Percentiles rank a stretch among this genome's conserved stretches.
phyloP scores from a whole-genome alignment of 2,329 filamentous ascomycete genomes.

The Calonectria honghensis region DNA sequence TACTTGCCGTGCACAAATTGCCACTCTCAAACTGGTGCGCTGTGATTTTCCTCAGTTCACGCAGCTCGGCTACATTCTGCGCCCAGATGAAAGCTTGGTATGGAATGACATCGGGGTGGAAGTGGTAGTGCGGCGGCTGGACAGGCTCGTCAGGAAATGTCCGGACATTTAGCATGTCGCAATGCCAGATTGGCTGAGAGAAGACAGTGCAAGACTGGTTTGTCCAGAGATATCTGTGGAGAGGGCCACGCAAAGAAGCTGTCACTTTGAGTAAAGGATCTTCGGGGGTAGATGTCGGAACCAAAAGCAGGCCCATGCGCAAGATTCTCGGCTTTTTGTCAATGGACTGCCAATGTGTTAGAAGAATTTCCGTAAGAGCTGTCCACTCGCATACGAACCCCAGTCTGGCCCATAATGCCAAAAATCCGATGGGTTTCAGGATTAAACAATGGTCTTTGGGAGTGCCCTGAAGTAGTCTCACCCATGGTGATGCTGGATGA shows the following conservation, averaged over 20 bases:
- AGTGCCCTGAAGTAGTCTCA: neutral
- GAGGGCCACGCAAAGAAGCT: neutral
- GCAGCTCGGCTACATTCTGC: neutral
- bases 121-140: neutral
- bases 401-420: neutral
- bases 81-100: conserved; percentile 21
- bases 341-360: neutral
- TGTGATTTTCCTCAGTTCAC: neutral
- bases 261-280: neutral
- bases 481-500: neutral
- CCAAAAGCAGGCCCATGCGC: neutral
- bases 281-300: neutral
- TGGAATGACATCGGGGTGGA: neutral
- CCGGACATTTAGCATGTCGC: neutral
- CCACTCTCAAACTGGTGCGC: neutral
- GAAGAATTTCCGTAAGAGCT: neutral
- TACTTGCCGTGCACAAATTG: neutral
- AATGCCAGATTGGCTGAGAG: neutral
- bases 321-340: neutral
- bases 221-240: conserved; percentile 17
- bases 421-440: neutral
- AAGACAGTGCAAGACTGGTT: neutral
- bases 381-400: neutral
- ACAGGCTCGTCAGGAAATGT: neutral
- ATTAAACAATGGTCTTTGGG: conserved; percentile 2